These are phyloP conservation scores for Batrachochytrium dendrobatidis DNA, from an alignment of 371 early-diverging fungal species.

Conservation along the genomic window DNA sequence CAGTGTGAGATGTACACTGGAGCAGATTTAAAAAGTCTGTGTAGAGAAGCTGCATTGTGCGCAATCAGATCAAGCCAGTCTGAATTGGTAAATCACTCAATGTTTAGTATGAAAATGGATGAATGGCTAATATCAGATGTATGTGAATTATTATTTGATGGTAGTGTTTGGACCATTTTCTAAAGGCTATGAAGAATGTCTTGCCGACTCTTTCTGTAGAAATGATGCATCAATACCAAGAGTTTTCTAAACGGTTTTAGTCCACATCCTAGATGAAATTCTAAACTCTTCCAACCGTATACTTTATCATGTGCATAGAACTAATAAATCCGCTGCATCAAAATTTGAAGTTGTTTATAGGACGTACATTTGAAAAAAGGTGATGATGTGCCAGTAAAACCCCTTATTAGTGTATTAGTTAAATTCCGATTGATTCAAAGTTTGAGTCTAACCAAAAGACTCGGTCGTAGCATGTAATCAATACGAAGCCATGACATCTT, in stretches of 20 bases:
- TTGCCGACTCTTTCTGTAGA: slow-evolving; percentile 43
- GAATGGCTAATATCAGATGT: background rate
- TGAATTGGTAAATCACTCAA: background rate
- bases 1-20: slow-evolving; percentile 87
- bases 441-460: background rate
- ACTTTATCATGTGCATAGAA: no score
- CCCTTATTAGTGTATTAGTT: background rate
- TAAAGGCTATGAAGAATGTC: slow-evolving; percentile 36
- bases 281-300: no score
- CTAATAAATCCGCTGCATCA: no score
- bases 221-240: slow-evolving; percentile 41
- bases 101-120: background rate
- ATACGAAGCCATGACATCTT: slow-evolving; percentile 11
- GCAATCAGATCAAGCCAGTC: background rate
- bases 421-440: background rate
- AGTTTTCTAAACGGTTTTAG: no score
- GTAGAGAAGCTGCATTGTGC: slow-evolving; percentile 89
- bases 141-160: slow-evolving; percentile 15
- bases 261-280: no score
- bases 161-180: slow-evolving; percentile 39
- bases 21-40: slow-evolving; percentile 92
- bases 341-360: no score
- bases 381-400: background rate
- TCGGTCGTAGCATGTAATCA: no score
- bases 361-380: no score